Evolutionary conservation across 768 basidiomycete species (phyloP), one percentile per base, ranked within the genome.

Genomic region (Phlebiopsis gigantea): DNA sequence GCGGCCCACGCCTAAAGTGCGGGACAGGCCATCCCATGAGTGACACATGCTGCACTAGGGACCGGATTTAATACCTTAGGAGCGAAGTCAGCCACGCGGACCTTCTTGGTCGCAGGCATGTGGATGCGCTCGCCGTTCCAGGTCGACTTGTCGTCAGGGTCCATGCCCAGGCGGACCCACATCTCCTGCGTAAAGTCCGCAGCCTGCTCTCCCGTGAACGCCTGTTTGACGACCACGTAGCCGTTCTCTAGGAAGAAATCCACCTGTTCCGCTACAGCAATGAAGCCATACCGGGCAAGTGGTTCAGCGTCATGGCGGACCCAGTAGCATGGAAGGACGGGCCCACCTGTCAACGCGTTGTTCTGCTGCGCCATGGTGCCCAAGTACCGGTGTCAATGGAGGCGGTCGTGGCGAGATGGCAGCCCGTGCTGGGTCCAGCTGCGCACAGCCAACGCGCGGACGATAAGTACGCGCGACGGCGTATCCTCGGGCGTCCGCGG

Each of bases 91-190:
- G 73, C 68, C n/a, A 83, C 77, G 42, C 63, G 65, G 55, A 77
- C 77, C n/a, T 76, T 67, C 44, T 65, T 73, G 61, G 77, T 77
- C 66, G 69, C 75, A 4, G 83, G 83, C 79, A 85, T 56, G 28
- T 45, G 14, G 8, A 64, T 64, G 61, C 62, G 71, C 63, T 64
- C 66, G 46, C 62, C 57, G 14, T 47, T 62, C 74, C 73, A 75
- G 1, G 72, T 72, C 34, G 68, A 63, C 55, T 68, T 68, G 56
- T 75, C 72, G 8, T 70, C 47, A 0, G 71, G 68, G 46, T 73
- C 68, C 49, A 65, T 63, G 5, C 67, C 70, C n/a, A 71, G 56
- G 26, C 70, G 59, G 5, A 69, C 61, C 68, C 70, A 75, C 19
- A 74, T 65, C 54, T 73, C 66, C 52, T 68, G 61, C 12, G 65